Conservation (phyloP, 148 eudicot species). For the Salicornia ramosissima region DNA sequence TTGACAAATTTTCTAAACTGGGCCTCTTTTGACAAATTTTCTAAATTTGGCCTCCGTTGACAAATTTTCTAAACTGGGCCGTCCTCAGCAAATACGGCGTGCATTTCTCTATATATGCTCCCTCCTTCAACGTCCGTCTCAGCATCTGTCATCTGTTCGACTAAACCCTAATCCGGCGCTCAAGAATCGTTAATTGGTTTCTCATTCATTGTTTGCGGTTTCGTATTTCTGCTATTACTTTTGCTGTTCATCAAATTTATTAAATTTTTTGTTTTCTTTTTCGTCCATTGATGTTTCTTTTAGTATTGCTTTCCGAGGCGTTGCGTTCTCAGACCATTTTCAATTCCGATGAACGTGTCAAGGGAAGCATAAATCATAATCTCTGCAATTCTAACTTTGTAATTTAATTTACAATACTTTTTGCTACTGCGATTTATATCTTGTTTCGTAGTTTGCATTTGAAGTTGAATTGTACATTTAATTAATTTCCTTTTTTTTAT, state of each 20-base stretch:
- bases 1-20: no score
- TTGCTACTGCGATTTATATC: not conserved
- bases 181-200: no score
- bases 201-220: no score
- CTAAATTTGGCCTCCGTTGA: no score
- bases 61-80: no score
- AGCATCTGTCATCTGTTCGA: no score
- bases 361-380: conserved; percentile 27
- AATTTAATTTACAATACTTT: not conserved
- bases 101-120: no score
- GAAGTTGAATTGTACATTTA: conserved; percentile 11
- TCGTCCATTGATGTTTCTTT: not conserved
- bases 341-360: conserved; percentile 34
- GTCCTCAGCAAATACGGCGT: no score
- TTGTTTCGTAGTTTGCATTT: conserved; percentile 1
- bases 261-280: not conserved
- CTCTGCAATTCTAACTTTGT: conserved; percentile 1
- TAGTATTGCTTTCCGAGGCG: conserved; percentile 37
- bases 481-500: not conserved
- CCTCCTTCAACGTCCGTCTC: no score
- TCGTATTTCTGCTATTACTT: not conserved
- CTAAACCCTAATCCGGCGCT: no score
- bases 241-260: not conserved
- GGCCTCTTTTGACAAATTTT: no score
- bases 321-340: conserved; percentile 28